Conservation (phyloP, 495 filamentous ascomycete genomes). For the Achaetomiella virescens region DNA sequence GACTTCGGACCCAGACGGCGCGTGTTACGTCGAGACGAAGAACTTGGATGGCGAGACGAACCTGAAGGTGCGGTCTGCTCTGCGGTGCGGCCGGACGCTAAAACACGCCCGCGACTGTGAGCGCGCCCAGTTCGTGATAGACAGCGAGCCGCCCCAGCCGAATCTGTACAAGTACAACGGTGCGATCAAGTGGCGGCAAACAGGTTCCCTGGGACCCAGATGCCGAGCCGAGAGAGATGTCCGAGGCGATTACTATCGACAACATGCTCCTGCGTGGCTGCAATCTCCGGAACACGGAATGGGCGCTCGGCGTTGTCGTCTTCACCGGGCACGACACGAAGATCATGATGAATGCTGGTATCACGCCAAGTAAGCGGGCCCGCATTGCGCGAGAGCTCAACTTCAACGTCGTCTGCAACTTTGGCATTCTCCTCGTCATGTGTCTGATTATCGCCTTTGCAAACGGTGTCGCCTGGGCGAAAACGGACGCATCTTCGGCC, state of each 20-base stretch:
- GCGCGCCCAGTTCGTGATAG: conserved; percentile 74
- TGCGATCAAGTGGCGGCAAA: conserved; percentile 80
- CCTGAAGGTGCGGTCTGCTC: conserved; percentile 86
- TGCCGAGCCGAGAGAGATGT: conserved; percentile 64
- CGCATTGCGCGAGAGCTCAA: conserved; percentile 88
- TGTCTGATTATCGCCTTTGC: conserved; percentile 81
- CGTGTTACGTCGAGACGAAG: conserved; percentile 97
- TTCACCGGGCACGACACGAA: conserved; percentile 98
- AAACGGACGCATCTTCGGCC: conserved; percentile 63
- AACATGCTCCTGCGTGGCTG: conserved; percentile 91
- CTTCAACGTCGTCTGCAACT: conserved; percentile 97
- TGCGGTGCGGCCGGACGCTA: conserved; percentile 75
- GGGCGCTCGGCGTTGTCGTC: conserved; percentile 90
- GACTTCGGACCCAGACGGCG: conserved; percentile 89
- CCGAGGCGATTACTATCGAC: conserved; percentile 89
- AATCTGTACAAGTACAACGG: conserved; percentile 93
- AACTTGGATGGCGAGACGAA: conserved; percentile 98
- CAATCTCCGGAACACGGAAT: conserved; percentile 91
- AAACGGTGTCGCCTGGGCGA: conserved; percentile 75
- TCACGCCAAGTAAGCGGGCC: conserved; percentile 91
- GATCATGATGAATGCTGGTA: conserved; percentile 98
- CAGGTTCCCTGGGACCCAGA: conserved; percentile 52
- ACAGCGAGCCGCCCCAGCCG: conserved; percentile 85
- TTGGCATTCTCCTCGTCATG: conserved; percentile 82
- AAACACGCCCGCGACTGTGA: conserved; percentile 93